Evolutionary conservation across 1,284 basidiomycete species (phyloP).

Genomic region (Rhodotorula mucilaginosa): DNA sequence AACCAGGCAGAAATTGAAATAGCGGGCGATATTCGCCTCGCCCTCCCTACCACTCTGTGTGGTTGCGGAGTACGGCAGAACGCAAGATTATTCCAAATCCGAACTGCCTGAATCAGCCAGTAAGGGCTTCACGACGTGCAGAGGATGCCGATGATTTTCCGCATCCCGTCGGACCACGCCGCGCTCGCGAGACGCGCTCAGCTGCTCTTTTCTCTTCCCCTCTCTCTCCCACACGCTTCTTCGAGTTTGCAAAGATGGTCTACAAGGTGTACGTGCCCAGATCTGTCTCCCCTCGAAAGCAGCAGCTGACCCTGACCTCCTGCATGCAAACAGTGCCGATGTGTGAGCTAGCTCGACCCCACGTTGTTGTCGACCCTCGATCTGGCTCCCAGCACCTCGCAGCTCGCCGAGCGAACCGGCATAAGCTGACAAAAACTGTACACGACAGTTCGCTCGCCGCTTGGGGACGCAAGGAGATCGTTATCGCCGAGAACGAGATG

Average conservation of each 20-base stretch:
- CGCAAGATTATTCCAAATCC: too few relatives aligned
- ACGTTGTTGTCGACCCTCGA: background rate
- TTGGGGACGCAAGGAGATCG: slow-evolving; percentile 47
- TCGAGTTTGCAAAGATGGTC: slow-evolving; percentile 18
- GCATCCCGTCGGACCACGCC: background rate
- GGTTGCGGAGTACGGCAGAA: too few relatives aligned
- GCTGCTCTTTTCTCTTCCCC: background rate
- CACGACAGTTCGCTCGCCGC: slow-evolving; percentile 42
- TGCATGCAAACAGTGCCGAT: slow-evolving; percentile 26
- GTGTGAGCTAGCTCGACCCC: slow-evolving; percentile 19
- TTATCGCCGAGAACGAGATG: slow-evolving; percentile 46
- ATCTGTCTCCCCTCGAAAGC: too few relatives aligned
- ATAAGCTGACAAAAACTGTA: too few relatives aligned
- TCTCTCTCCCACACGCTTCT: background rate
- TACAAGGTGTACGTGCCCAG: slow-evolving; percentile 32
- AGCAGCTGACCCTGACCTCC: slow-evolving; percentile 6
- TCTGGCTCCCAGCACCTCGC: too few relatives aligned
- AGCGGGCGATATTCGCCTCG: too few relatives aligned
- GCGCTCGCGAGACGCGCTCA: background rate
- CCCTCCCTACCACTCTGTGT: too few relatives aligned
- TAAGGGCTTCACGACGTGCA: background rate
- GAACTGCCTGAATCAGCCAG: too few relatives aligned
- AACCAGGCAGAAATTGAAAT: too few relatives aligned
- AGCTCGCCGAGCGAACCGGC: too few relatives aligned
- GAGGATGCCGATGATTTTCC: background rate